These are phyloP conservation scores for Coemansia sp. DNA, from an alignment of 192 early-diverging fungal species.

Conservation along the genomic window DNA sequence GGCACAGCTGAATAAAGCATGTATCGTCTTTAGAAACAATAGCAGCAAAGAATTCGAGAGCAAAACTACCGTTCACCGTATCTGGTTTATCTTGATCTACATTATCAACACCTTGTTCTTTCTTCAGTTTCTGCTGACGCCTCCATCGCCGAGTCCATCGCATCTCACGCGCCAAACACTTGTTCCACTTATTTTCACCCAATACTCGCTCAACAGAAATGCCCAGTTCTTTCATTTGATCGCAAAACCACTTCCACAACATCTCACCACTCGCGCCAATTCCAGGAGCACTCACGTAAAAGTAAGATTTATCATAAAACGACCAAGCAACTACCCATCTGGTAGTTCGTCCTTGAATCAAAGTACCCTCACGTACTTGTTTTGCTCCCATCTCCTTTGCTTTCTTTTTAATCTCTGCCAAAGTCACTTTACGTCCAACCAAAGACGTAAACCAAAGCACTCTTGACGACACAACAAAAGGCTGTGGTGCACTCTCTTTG, in stretches of 20 bases:
- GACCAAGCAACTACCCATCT: constrained; percentile 48
- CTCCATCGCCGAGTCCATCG: constrained; percentile 32
- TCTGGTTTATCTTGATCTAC: no score
- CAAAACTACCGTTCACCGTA: no score
- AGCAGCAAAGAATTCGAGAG: no score
- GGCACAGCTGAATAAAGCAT: no score
- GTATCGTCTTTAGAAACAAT: no score
- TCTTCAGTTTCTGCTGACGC: no score
- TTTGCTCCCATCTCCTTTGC: constrained; percentile 3
- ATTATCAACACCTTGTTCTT: no score
- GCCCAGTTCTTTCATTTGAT: constrained; percentile 1
- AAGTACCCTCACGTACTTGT: constrained; percentile 11
- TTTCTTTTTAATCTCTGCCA: constrained; percentile 18
- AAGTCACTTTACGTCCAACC: constrained; percentile 61
- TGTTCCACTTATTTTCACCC: background rate
- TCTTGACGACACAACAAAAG: no score
- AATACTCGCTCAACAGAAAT: background rate
- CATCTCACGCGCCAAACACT: constrained; percentile 11
- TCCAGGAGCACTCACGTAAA: no score
- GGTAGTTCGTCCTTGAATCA: constrained; percentile 27
- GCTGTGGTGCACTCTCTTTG: constrained; percentile 65
- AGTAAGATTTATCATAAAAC: constrained; percentile 16
- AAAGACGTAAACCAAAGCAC: constrained; percentile 89
- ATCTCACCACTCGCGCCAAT: background rate
- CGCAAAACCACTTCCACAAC: constrained; percentile 6